These are phyloP conservation scores for Coemansia erecta DNA, from an alignment of 192 early-diverging fungal genomes.

Conservation along the genomic window DNA sequence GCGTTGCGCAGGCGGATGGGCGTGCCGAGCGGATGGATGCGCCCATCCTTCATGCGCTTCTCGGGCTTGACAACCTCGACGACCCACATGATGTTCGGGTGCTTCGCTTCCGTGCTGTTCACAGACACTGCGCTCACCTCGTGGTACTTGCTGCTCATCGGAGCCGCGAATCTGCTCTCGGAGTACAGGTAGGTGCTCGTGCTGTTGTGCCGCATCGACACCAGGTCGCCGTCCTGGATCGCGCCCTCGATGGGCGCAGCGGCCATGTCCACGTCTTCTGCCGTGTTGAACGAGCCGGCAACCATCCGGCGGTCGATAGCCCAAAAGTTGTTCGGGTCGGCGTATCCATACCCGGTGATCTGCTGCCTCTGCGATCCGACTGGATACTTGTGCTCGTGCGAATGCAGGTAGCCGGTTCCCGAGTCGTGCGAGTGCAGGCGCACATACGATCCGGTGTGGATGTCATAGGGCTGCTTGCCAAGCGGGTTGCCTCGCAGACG, in stretches of 20 bases:
- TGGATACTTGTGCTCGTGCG: slow-evolving; percentile 64
- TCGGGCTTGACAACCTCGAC: slow-evolving; percentile 71
- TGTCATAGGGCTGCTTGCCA: slow-evolving; percentile 42
- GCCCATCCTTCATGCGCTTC: slow-evolving; percentile 49
- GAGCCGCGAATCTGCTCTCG: slow-evolving; percentile 57
- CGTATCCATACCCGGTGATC: slow-evolving; percentile 77
- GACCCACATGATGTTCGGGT: slow-evolving; percentile 81
- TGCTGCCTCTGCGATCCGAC: slow-evolving; percentile 73
- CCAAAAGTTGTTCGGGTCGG: slow-evolving; percentile 88
- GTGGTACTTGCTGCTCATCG: slow-evolving; percentile 61
- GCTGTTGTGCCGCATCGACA: slow-evolving; percentile 66
- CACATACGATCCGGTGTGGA: slow-evolving; percentile 36
- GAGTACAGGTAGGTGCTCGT: slow-evolving; percentile 66
- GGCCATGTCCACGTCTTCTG: not conserved
- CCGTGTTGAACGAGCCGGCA: slow-evolving; percentile 23
- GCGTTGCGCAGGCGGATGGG: slow-evolving; percentile 68
- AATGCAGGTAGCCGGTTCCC: slow-evolving; percentile 52
- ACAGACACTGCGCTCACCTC: slow-evolving; percentile 58
- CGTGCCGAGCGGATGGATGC: slow-evolving; percentile 59
- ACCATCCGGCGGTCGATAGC: slow-evolving; percentile 36
- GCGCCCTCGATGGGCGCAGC: slow-evolving; percentile 45
- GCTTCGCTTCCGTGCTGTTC: slow-evolving; percentile 11
- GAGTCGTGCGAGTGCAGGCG: slow-evolving; percentile 34
- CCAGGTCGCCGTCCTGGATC: slow-evolving; percentile 68
- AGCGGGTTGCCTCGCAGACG: slow-evolving; percentile 39